Evolutionary conservation across 345 rosid genomes (phyloP).

Genomic region (Acer negundo): DNA sequence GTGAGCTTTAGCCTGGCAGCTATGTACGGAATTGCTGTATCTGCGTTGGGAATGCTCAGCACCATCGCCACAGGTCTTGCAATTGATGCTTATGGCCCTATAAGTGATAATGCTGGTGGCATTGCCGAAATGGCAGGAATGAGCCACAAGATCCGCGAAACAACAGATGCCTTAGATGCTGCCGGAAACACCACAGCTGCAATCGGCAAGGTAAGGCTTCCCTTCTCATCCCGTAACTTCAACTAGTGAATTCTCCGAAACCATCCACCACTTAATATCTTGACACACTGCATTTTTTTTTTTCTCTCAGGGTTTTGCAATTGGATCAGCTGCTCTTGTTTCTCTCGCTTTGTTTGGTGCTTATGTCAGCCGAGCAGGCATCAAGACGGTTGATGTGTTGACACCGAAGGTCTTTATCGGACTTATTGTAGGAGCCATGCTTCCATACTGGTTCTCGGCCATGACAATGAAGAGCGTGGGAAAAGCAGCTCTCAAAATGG

Average conservation of each 20-base stretch:
- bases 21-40: slow-evolving; percentile 73
- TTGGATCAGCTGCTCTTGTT: slow-evolving; percentile 76
- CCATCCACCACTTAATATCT: neutral
- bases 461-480: slow-evolving; percentile 86
- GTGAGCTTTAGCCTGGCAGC: slow-evolving; percentile 74
- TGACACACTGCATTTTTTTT: neutral
- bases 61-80: slow-evolving; percentile 66
- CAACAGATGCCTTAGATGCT: slow-evolving; percentile 68
- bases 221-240: no score
- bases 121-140: slow-evolving; percentile 74
- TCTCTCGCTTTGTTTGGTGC: slow-evolving; percentile 75
- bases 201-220: slow-evolving; percentile 59
- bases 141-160: slow-evolving; percentile 61
- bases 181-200: slow-evolving; percentile 82
- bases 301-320: slow-evolving; percentile 59
- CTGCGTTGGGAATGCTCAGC: slow-evolving; percentile 76
- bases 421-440: slow-evolving; percentile 72
- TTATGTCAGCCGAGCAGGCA: slow-evolving; percentile 67
- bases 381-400: slow-evolving; percentile 54
- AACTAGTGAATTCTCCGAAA: neutral
- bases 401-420: slow-evolving; percentile 75
- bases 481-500: slow-evolving; percentile 73
- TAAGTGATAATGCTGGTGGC: slow-evolving; percentile 73
- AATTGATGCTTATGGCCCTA: slow-evolving; percentile 74
- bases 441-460: slow-evolving; percentile 77